Evolutionary conservation across 164 flowering plant species (phyloP), one percentile per base, ranked within the genome.

Genomic region (Protea cynaroides): DNA sequence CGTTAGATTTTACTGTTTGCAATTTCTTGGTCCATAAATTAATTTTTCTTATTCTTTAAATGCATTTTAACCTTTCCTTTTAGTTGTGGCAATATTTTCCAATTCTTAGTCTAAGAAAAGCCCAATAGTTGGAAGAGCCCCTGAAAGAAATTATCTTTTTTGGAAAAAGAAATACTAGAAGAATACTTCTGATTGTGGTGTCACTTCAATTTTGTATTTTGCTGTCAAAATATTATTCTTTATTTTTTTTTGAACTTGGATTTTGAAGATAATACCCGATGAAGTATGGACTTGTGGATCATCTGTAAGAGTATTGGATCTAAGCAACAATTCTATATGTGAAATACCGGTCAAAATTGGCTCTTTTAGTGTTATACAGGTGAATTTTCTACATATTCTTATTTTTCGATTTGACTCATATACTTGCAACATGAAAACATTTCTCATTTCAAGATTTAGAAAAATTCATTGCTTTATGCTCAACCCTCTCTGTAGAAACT

Each of bases 251-350:
- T 60, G 49, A 17, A 55, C 66, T 74, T 52, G 25, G 54, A 54
- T 61, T 58, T 63, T 36, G 57, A 58, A 92, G 96, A 80, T 55
- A 56, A 81, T 93, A 64, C 97, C 98, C 67, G 88, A 83, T 61
- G 96, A 89, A 76, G 91, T 89, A 49, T 93, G 94, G 97, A 71
- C 50, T 49, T 86, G 86, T 79, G 90, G 85, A 68, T 9, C 82
- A 73, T 77, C 87, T 71, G 76, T 74, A 51, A 81, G 90, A 72
- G 77, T 86, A 23, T 76, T 90, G 72, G 96, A 93, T 72, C 8
- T 85, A 59, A 80, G 80, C 78, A 76, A 73, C 73, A 93, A 93
- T 61, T 67, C 66, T 36, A 72, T 93, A 44, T 72, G 57, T 59
- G 75, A 75, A 21, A 61, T 90, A 54, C 92, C 97, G 25, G 60